Evolutionary conservation across 306 rosid genomes (phyloP).

Genomic region (Rosa rugosa): DNA sequence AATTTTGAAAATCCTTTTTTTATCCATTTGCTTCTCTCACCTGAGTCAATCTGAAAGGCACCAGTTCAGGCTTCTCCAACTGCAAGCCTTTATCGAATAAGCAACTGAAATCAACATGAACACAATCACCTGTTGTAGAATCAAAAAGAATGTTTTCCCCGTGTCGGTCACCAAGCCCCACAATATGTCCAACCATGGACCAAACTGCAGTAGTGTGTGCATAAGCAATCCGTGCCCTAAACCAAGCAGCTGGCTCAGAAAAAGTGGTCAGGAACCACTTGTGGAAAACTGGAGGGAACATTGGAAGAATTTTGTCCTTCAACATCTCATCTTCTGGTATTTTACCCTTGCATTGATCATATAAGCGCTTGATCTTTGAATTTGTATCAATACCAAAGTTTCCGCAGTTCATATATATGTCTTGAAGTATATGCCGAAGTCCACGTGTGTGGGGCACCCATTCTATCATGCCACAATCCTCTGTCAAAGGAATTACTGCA

Average conservation of each 20-base stretch:
- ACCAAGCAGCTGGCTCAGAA: conserved; percentile 99
- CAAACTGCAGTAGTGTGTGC: conserved; percentile 98
- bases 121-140: conserved; percentile 94
- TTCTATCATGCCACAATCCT: conserved; percentile 98
- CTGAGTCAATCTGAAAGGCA: conserved; percentile 96
- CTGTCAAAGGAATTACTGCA: conserved; percentile 94
- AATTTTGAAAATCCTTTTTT: neutral
- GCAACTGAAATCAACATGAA: conserved; percentile 98
- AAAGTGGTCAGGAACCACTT: conserved; percentile 91
- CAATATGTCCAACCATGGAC: conserved; percentile 99
- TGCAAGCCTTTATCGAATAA: conserved; percentile 95
- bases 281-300: conserved; percentile 94
- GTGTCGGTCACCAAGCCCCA: conserved; percentile 94
- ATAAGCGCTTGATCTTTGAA: conserved; percentile 80
- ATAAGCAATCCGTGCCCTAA: conserved; percentile 89
- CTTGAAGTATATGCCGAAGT: conserved; percentile 88
- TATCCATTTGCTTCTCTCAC: conserved; percentile 39
- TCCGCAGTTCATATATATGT: conserved; percentile 75
- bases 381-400: conserved; percentile 86
- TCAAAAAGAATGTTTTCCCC: conserved; percentile 97
- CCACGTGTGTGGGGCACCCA: conserved; percentile 99
- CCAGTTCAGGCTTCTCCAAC: conserved; percentile 97
- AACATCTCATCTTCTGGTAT: conserved; percentile 81
- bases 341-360: conserved; percentile 91
- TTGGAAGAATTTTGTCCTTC: conserved; percentile 79